Conservation (phyloP, 352 stramenopile genomes). For the Globisporangium recalcitrans region DNA sequence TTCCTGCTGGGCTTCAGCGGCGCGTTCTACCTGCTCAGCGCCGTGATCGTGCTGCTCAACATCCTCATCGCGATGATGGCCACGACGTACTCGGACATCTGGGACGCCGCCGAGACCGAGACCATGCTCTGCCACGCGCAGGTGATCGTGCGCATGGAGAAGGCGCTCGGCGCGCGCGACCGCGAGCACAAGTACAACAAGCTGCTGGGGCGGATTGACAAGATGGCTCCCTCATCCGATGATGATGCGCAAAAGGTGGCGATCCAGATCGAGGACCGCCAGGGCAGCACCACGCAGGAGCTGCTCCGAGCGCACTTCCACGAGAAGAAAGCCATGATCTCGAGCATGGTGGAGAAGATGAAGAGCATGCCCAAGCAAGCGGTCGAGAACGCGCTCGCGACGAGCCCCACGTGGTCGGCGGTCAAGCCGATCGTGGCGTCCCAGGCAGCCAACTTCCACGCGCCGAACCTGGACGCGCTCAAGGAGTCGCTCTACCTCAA, state of each 20-base stretch:
- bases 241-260: not conserved
- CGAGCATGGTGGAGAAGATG: constrained; percentile 18
- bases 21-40: constrained; percentile 52
- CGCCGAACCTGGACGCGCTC: constrained; percentile 15
- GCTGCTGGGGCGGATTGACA: constrained; percentile 17
- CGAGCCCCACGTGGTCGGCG: constrained; percentile 10
- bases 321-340: constrained; percentile 12
- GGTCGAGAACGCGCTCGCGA: constrained; percentile 9
- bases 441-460: constrained; percentile 6
- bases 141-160: constrained; percentile 23
- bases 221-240: not conserved
- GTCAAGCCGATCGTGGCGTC: constrained; percentile 12
- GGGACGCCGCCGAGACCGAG: constrained; percentile 15
- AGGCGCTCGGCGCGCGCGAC: constrained; percentile 14
- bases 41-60: constrained; percentile 30
- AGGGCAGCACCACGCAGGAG: not conserved
- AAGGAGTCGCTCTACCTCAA: constrained; percentile 19
- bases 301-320: constrained; percentile 2
- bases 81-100: constrained; percentile 24
- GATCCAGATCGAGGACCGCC: constrained; percentile 9
- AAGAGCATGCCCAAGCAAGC: constrained; percentile 9
- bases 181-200: constrained; percentile 38
- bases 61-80: constrained; percentile 40
- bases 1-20: constrained; percentile 70
- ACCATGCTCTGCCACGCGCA: constrained; percentile 15